Conservation (phyloP, 140 eudicot species). For the Senecio squalidus region DNA sequence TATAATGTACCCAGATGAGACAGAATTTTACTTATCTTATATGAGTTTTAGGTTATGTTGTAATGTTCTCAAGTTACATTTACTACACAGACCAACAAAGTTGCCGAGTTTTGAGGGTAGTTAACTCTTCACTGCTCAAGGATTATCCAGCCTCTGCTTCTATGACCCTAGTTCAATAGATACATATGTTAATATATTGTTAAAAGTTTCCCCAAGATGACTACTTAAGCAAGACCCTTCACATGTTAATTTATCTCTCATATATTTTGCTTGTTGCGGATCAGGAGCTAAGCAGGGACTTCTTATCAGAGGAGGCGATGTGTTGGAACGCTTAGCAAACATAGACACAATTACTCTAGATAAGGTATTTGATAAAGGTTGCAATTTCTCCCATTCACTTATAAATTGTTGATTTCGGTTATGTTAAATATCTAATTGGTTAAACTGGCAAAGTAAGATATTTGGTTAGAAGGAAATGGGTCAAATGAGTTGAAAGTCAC, state of each 20-base stretch:
- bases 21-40: too few relatives aligned
- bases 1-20: too few relatives aligned
- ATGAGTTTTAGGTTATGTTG: neutral
- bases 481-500: neutral
- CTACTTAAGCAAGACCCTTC: neutral
- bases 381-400: neutral
- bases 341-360: constrained; percentile 68
- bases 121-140: neutral
- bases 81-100: neutral
- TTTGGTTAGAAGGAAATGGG: neutral
- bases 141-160: neutral
- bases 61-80: neutral
- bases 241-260: neutral
- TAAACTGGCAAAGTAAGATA: neutral
- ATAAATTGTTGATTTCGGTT: neutral
- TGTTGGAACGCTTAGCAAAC: constrained; percentile 85
- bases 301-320: constrained; percentile 94
- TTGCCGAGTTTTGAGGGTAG: neutral
- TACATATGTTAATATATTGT: neutral
- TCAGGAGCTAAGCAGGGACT: constrained; percentile 97
- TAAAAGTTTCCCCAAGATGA: neutral
- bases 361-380: constrained; percentile 42
- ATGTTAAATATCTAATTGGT: neutral
- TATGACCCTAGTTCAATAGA: neutral
- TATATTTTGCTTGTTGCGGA: constrained; percentile 1